Conservation (phyloP, 2,329 filamentous ascomycete genomes). For the Colletotrichum godetiae region DNA sequence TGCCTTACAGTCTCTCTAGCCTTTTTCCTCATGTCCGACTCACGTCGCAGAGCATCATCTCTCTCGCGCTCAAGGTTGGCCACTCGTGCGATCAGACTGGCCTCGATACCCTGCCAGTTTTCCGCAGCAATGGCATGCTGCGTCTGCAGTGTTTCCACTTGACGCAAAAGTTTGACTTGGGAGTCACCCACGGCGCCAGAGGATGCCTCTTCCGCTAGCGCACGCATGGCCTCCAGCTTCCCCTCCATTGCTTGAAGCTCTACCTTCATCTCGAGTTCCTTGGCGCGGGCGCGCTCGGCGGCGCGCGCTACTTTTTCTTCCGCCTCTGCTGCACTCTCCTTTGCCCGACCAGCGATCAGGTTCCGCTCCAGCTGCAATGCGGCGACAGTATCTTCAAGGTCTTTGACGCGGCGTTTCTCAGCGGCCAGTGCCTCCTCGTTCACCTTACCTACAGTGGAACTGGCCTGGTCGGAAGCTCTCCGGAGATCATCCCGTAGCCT, state of each 20-base stretch:
- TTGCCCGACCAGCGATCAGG: conserved; percentile 72
- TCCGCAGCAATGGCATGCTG: conserved; percentile 95
- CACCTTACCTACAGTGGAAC: conserved; percentile 73
- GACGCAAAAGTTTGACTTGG: conserved; percentile 89
- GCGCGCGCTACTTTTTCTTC: conserved; percentile 79
- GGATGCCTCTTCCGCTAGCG: conserved; percentile 88
- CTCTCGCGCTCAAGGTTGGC: conserved; percentile 87
- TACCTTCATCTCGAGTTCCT: conserved; percentile 82
- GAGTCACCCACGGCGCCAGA: conserved; percentile 84
- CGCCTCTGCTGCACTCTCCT: conserved; percentile 76
- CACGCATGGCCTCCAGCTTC: conserved; percentile 88
- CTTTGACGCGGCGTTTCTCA: conserved; percentile 64
- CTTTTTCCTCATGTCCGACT: conserved; percentile 89
- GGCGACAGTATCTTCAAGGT: conserved; percentile 67
- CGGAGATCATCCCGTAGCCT: conserved; percentile 78
- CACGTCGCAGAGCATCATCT: conserved; percentile 84
- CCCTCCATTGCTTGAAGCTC: conserved; percentile 84
- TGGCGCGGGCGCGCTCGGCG: conserved; percentile 73
- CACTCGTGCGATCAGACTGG: conserved; percentile 82
- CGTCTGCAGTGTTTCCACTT: conserved; percentile 94
- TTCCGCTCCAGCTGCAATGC: conserved; percentile 85
- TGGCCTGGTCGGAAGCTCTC: conserved; percentile 74
- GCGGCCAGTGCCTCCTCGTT: conserved; percentile 75
- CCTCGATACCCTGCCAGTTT: conserved; percentile 98
- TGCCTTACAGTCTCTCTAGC: conserved; percentile 83